phyloP scores from a whole-genome alignment of 106 monocot genomes.

The Dendrobium huoshanense region DNA sequence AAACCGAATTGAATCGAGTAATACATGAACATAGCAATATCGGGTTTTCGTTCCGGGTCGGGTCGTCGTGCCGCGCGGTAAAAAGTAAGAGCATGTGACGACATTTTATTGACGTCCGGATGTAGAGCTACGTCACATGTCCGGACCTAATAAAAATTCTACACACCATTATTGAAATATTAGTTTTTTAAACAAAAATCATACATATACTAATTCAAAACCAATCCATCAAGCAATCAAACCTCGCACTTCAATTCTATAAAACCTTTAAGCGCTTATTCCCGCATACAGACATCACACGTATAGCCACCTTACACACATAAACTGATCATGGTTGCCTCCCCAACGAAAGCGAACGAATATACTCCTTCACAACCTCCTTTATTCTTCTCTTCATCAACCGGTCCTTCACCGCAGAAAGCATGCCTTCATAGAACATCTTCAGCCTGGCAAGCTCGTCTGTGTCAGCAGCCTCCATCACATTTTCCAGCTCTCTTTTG shows the following conservation, averaged over 20 bases:
- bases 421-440: conserved; percentile 59
- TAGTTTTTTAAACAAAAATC: too few species aligned
- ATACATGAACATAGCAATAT: too few species aligned
- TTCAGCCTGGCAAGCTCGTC: conserved; percentile 60
- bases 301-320: neutral
- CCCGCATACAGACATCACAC: neutral
- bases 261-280: neutral
- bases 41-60: too few species aligned
- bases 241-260: neutral
- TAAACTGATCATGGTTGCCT: conserved; percentile 18
- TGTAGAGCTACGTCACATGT: too few species aligned
- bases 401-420: conserved; percentile 56
- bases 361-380: conserved; percentile 49
- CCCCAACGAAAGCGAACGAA: conserved; percentile 34
- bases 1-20: too few species aligned
- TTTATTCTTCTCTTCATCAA: conserved; percentile 55
- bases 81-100: too few species aligned
- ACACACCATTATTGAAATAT: too few species aligned
- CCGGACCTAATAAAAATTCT: too few species aligned
- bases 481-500: conserved; percentile 50
- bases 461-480: conserved; percentile 46
- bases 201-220: neutral
- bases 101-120: too few species aligned
- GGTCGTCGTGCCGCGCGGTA: too few species aligned
- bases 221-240: neutral